Evolutionary conservation across 441 rosid species (phyloP).

Genomic region (Syzygium malaccense): DNA sequence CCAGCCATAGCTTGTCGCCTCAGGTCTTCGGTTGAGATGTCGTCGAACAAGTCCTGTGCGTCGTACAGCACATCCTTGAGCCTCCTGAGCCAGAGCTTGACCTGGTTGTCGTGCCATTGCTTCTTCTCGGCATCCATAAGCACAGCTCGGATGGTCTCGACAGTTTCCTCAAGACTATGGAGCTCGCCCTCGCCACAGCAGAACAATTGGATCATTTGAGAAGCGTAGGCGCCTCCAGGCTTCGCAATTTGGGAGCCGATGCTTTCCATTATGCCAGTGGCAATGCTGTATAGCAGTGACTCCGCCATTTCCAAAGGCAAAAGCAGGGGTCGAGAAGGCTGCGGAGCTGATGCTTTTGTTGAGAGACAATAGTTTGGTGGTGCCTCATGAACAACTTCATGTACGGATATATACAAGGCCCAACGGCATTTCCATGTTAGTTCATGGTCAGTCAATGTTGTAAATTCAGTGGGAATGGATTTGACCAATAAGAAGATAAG

Average conservation of each 20-base stretch:
- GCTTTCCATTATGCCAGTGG: background rate
- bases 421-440: no score
- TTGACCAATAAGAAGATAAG: no score
- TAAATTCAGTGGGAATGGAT: no score
- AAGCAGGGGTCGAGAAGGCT: no score
- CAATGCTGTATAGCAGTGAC: background rate
- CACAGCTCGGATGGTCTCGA: background rate
- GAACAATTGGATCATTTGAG: background rate
- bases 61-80: background rate
- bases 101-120: rapidly evolving
- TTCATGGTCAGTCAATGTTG: no score
- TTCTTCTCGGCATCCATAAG: background rate
- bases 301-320: no score
- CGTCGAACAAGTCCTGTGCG: background rate
- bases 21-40: background rate
- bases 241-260: background rate
- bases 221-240: background rate
- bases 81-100: background rate
- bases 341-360: no score
- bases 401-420: no score
- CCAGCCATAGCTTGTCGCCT: background rate
- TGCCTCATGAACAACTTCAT: no score
- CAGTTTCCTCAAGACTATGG: background rate
- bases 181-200: background rate
- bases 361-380: no score